Base-by-base conservation (phyloP, 148 eudicot species). In the Mesembryanthemum crystallinum region DNA sequence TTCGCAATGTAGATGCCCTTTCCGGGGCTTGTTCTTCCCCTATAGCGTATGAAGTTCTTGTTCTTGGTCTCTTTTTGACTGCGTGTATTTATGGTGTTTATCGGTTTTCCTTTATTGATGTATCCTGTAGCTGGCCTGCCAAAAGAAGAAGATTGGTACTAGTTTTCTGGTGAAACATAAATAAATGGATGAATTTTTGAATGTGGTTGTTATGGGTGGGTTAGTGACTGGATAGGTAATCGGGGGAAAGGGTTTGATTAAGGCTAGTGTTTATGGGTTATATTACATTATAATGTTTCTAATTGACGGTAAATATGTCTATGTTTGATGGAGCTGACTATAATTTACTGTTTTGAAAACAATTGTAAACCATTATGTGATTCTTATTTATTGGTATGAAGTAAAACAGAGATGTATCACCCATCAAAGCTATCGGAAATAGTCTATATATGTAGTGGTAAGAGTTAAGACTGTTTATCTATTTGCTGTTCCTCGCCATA, bases 21-120 rank as follows among this genome's bases (percentile, higher is more conserved):
- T 35, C 68, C 18, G 49, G 62, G 72, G 69, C 77, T 59, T 76
- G 69, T 72, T 43, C 61, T 32, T 23, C 33, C 18, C 47, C 61
- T 75, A 17, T 45, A 30, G 27, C 71, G 74, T 73, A 54, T 65
- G 59, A 28, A 28, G 57, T 39, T 30, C 29, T 71, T 28, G 35
- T 11, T 42, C 6, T 18, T 4, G 20, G 13, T 43, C 24, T 6
- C 32, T 64, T 49, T 51, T 49, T 29, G 1, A 30, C 14, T 12
- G 11, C 21, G 15, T 32, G 15, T 32, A 15, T 32, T 64, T 64
- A 1, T 30, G 1, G 4, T 32, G 39, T 35, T 33, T 35, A 10
- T 64, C 6, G 30, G 9, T 20, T 43, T 25, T 12, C n/a, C n/a
- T n/a, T 43, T 42, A 4, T 15, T 67, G 1, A 14, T 67, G 10